Evolutionary conservation across 2,329 filamentous ascomycete genomes (phyloP).

Genomic region (Plectosphaerella cucumerina): DNA sequence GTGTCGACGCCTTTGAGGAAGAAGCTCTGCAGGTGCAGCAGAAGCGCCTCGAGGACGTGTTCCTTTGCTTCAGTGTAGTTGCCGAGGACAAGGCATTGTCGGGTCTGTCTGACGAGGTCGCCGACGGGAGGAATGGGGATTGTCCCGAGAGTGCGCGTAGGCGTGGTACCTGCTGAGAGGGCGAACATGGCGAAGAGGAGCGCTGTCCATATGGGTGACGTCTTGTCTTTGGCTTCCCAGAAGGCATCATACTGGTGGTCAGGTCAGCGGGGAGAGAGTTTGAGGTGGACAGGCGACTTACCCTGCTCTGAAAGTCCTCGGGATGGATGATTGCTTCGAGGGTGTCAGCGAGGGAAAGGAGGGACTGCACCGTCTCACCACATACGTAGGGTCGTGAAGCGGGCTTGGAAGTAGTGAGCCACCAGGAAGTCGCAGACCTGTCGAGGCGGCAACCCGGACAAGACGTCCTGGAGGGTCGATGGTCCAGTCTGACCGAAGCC

Average conservation of each 20-base stretch:
- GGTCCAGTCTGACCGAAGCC: background rate
- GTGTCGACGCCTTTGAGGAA: conserved; percentile 19
- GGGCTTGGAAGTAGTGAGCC: conserved; percentile 22
- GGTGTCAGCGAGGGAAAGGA: no score
- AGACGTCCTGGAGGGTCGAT: conserved; percentile 10
- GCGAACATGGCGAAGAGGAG: conserved; percentile 31
- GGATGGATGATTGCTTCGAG: no score
- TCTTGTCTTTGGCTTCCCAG: conserved; percentile 25
- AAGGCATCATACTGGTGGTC: conserved; percentile 25
- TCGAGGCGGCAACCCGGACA: conserved; percentile 16
- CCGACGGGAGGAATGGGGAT: conserved; percentile 2
- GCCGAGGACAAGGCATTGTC: conserved; percentile 19
- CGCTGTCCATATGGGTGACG: conserved; percentile 31
- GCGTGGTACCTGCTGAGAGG: conserved; percentile 15
- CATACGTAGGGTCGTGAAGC: conserved; percentile 20
- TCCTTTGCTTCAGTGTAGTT: conserved; percentile 27
- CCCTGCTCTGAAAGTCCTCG: no score
- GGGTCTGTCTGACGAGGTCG: conserved; percentile 4
- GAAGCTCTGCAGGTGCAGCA: conserved; percentile 25
- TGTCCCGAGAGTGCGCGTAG: no score
- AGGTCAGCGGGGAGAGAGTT: background rate
- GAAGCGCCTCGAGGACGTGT: conserved; percentile 31
- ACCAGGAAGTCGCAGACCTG: conserved; percentile 23
- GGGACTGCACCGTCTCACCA: background rate
- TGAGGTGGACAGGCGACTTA: background rate